Evolutionary conservation across 2,329 filamentous ascomycete species (phyloP).

Genomic region (Sarocladium brachiariae): DNA sequence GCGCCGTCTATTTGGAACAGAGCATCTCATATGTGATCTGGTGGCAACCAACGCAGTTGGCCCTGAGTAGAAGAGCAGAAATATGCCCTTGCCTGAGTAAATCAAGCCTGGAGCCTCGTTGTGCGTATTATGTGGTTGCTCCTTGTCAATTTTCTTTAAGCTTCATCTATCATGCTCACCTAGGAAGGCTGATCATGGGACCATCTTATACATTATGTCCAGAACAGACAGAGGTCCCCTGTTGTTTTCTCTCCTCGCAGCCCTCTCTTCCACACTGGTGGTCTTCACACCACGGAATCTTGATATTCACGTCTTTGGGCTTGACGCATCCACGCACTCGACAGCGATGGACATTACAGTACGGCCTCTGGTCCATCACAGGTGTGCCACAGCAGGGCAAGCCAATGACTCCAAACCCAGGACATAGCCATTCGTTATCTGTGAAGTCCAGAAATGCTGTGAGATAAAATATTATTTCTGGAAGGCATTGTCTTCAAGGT

Average conservation of each 20-base stretch:
- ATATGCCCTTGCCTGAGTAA: no score
- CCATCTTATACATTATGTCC: background rate
- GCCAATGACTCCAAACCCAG: slow-evolving; percentile 24
- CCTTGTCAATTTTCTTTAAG: no score
- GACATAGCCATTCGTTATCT: slow-evolving; percentile 7
- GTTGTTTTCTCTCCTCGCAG: background rate
- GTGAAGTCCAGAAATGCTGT: background rate
- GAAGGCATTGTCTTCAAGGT: background rate
- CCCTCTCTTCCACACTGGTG: slow-evolving; percentile 1
- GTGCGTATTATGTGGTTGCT: no score
- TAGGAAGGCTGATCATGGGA: background rate
- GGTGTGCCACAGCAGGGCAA: slow-evolving; percentile 14
- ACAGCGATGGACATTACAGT: slow-evolving; percentile 24
- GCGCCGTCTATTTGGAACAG: no score
- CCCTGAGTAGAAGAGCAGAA: no score
- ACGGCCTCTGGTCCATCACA: slow-evolving; percentile 16
- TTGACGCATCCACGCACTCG: slow-evolving; percentile 17
- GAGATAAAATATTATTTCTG: background rate
- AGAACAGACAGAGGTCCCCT: background rate
- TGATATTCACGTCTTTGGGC: slow-evolving; percentile 13
- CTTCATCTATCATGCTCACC: background rate
- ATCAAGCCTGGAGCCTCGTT: no score
- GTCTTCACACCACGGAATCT: slow-evolving; percentile 17
- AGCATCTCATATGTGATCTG: no score
- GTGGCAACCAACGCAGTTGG: no score